These are phyloP conservation scores for Aspergillus carlsbadensis DNA, from an alignment of 495 filamentous ascomycete genomes.

Conservation along the genomic window DNA sequence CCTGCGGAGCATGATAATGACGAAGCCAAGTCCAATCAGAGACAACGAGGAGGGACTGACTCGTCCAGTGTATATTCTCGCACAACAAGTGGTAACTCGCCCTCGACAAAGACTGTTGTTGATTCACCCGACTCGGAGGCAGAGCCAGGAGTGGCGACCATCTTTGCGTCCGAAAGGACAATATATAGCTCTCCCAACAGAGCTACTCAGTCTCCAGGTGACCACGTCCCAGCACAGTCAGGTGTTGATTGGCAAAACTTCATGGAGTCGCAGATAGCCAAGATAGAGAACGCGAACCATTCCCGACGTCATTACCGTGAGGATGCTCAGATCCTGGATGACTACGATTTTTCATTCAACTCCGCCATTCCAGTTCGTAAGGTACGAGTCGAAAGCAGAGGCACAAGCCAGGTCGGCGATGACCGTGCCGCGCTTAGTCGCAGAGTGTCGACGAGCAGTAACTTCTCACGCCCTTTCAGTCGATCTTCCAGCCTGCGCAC, in stretches of 20 bases:
- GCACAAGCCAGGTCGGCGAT: conserved; percentile 2
- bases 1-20: not conserved
- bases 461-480: conserved; percentile 40
- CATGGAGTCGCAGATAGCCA: conserved; percentile 45
- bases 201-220: conserved; percentile 5
- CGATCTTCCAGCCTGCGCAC: conserved; percentile 33
- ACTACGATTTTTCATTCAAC: conserved; percentile 19
- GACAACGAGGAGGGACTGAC: conserved; percentile 10
- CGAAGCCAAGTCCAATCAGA: not conserved
- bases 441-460: conserved; percentile 22
- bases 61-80: conserved; percentile 59
- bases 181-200: conserved; percentile 38
- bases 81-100: conserved; percentile 47
- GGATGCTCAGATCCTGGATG: conserved; percentile 55
- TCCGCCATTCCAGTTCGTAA: conserved; percentile 6
- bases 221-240: conserved; percentile 13
- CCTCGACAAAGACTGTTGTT: conserved; percentile 14
- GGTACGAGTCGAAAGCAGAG: conserved; percentile 7
- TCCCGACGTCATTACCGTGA: conserved; percentile 58
- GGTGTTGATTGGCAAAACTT: conserved; percentile 50
- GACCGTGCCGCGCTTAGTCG: not conserved
- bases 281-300: conserved; percentile 32
- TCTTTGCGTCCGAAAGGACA: conserved; percentile 39
- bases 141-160: conserved; percentile 44
- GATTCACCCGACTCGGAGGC: conserved; percentile 16